A percentile compares a stretch with the other conserved stretches of the same genome.
phyloP scores from a whole-genome alignment of 202 grass and related monocot species.

The Dendrocalamus latiflorus region DNA sequence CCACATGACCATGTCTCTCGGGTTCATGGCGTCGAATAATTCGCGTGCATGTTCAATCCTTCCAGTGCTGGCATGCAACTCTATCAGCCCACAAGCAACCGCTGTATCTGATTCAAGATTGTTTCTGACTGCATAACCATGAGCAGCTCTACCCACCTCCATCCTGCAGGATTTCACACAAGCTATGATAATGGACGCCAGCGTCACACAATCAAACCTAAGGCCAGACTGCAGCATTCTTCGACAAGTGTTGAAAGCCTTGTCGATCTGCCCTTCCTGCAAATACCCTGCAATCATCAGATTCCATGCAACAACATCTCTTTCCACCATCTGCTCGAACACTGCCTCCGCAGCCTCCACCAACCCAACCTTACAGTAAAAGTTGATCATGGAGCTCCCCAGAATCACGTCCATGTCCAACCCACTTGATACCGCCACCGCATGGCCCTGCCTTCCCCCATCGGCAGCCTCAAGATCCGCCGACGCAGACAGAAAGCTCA shows the following conservation, averaged over 20 bases:
- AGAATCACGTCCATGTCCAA: conserved; percentile 57
- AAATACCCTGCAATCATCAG: conserved; percentile 68
- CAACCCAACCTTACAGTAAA: conserved; percentile 72
- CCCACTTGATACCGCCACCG: conserved; percentile 42
- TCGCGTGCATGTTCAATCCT: conserved; percentile 26
- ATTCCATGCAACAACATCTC: conserved; percentile 70
- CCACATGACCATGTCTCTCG: conserved; percentile 33
- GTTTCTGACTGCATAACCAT: conserved; percentile 59
- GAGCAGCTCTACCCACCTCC: conserved; percentile 39
- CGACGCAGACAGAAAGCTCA: conserved; percentile 55
- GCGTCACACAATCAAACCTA: conserved; percentile 54
- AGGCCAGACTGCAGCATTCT: conserved; percentile 37
- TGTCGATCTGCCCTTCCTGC: conserved; percentile 36
- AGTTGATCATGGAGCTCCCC: conserved; percentile 65
- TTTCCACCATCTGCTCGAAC: conserved; percentile 59
- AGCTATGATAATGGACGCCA: conserved; percentile 39
- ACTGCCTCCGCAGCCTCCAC: conserved; percentile 52
- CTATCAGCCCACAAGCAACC: conserved; percentile 41
- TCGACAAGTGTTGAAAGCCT: conserved; percentile 33
- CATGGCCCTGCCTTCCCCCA: conserved; percentile 62
- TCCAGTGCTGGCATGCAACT: conserved; percentile 32
- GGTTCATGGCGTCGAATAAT: conserved; percentile 18
- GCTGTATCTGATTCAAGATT: conserved; percentile 41
- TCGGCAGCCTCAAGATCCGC: conserved; percentile 35
- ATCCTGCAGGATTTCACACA: conserved; percentile 27